Evolutionary conservation across 805 yeast genomes (phyloP).

Genomic region (Huiozyma sinensis): DNA sequence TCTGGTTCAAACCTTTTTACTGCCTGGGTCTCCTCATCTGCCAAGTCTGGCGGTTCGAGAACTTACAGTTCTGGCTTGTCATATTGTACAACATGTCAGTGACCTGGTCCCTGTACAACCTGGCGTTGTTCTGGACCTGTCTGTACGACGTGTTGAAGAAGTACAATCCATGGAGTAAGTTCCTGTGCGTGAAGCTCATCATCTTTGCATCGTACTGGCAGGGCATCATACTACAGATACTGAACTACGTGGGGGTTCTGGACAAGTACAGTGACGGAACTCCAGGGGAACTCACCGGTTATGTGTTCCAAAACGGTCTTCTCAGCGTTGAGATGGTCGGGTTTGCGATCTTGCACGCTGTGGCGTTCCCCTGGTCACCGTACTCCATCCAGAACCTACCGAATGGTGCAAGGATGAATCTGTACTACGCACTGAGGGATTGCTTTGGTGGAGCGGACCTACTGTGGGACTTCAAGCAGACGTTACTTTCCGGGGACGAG

Average conservation of each 20-base stretch:
- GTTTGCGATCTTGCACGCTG: conserved; percentile 83
- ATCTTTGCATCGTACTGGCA: conserved; percentile 99
- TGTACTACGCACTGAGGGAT: conserved; percentile 60
- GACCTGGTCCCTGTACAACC: conserved; percentile 66
- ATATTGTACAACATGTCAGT: conserved; percentile 70
- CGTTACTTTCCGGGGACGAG: conserved; percentile 54
- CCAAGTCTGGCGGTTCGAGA: conserved; percentile 38
- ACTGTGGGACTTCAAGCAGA: conserved; percentile 59
- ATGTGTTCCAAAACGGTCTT: conserved; percentile 63
- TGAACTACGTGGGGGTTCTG: conserved; percentile 38
- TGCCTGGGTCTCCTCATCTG: conserved; percentile 41
- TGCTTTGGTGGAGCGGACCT: conserved; percentile 71
- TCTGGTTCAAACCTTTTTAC: conserved; percentile 86
- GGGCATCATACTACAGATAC: conserved; percentile 48
- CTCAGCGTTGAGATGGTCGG: conserved; percentile 76
- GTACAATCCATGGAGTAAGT: conserved; percentile 85
- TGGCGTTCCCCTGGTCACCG: conserved; percentile 69
- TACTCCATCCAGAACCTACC: conserved; percentile 54
- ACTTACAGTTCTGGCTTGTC: conserved; percentile 46
- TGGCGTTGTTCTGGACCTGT: conserved; percentile 90
- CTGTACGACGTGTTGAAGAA: conserved; percentile 65
- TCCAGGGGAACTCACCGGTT: conserved; percentile 34
- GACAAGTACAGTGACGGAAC: conserved; percentile 15
- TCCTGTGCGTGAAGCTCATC: conserved; percentile 82
- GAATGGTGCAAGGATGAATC: conserved; percentile 55